Evolutionary conservation across 805 yeast species (phyloP).

Genomic region (Tetrapisispora taiwanensis): DNA sequence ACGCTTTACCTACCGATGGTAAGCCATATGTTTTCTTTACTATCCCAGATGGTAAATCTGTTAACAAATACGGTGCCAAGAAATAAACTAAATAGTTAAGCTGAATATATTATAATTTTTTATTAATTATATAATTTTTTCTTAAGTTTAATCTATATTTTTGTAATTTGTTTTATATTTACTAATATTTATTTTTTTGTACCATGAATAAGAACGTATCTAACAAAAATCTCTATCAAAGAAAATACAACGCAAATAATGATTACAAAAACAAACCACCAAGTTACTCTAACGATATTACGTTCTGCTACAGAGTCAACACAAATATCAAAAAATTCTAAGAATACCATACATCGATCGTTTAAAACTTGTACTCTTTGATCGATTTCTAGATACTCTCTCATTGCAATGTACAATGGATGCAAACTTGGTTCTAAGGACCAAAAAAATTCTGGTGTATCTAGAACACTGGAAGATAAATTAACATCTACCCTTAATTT

Average conservation of each 20-base stretch:
- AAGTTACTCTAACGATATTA: conserved; percentile 83
- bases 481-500: conserved; percentile 90
- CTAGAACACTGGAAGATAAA: conserved; percentile 78
- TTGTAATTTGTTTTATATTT: neutral
- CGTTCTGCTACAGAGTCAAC: conserved; percentile 91
- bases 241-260: conserved; percentile 71
- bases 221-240: conserved; percentile 52
- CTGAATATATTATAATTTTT: neutral
- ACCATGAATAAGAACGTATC: conserved; percentile 39
- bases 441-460: conserved; percentile 96
- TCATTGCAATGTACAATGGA: conserved; percentile 78
- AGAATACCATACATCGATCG: conserved; percentile 85
- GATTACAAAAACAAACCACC: conserved; percentile 78
- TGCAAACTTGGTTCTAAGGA: conserved; percentile 89
- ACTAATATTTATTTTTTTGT: neutral
- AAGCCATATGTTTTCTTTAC: conserved; percentile 73
- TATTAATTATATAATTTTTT: neutral
- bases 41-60: conserved; percentile 90
- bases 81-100: conserved; percentile 24
- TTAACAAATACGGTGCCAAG: conserved; percentile 67
- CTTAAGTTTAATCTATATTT: neutral
- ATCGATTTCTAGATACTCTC: conserved; percentile 91
- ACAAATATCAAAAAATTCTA: conserved; percentile 86
- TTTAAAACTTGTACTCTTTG: conserved; percentile 89
- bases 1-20: conserved; percentile 43